Conservation (phyloP, 345 rosid genomes). For the Pugionium dolabratum region DNA sequence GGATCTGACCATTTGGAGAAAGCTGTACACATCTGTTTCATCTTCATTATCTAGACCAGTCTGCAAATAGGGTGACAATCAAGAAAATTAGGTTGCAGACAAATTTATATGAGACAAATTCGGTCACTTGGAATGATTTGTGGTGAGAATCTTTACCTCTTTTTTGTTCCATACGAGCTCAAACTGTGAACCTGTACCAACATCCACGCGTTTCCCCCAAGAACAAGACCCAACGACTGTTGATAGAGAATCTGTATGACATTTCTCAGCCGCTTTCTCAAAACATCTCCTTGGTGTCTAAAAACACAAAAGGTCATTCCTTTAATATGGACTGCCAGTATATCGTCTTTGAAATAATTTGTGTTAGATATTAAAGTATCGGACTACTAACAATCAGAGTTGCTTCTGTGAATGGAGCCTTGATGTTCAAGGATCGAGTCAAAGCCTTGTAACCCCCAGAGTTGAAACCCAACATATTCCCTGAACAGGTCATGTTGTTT, state of each 20-base stretch:
- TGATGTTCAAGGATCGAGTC: slow-evolving; percentile 68
- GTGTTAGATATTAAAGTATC: slow-evolving; percentile 19
- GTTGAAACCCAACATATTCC: slow-evolving; percentile 84
- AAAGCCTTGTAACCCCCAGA: slow-evolving; percentile 81
- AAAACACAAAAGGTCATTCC: slow-evolving; percentile 5
- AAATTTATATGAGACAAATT: slow-evolving; percentile 14
- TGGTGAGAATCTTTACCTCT: slow-evolving; percentile 42
- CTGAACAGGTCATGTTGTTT: slow-evolving; percentile 87
- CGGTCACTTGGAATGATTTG: slow-evolving; percentile 6
- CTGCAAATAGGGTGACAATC: slow-evolving; percentile 47
- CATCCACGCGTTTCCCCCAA: slow-evolving; percentile 90
- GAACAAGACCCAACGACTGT: slow-evolving; percentile 91
- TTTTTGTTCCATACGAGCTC: slow-evolving; percentile 72
- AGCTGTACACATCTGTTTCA: slow-evolving; percentile 61
- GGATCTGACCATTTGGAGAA: slow-evolving; percentile 74
- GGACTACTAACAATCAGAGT: slow-evolving; percentile 67
- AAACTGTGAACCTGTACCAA: slow-evolving; percentile 91
- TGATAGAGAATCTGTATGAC: slow-evolving; percentile 68
- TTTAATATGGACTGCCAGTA: slow-evolving; percentile 12
- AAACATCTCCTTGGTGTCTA: slow-evolving; percentile 88
- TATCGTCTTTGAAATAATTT: slow-evolving; percentile 17
- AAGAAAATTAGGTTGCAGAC: slow-evolving; percentile 24
- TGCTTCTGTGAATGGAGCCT: slow-evolving; percentile 96
- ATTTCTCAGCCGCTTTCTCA: slow-evolving; percentile 90
- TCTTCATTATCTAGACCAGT: slow-evolving; percentile 46